These are phyloP conservation scores for Stropharia rugosoannulata DNA, from an alignment of 768 basidiomycete species.

Conservation along the genomic window DNA sequence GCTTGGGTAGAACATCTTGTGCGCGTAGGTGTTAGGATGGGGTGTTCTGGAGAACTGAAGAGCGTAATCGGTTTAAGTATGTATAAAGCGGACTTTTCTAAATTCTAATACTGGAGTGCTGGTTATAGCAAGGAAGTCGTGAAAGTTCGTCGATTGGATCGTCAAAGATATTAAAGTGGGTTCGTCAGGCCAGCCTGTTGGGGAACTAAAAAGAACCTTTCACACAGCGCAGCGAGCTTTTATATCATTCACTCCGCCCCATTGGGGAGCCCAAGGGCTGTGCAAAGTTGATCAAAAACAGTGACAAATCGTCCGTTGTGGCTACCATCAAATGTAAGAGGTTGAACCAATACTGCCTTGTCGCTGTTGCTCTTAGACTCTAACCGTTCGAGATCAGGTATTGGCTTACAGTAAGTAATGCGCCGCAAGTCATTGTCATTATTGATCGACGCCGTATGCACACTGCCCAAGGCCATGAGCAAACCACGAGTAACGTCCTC, in stretches of 20 bases:
- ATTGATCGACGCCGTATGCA: no score
- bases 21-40: background rate
- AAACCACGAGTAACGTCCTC: no score
- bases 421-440: no score
- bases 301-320: background rate
- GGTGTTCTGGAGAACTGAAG: constrained; percentile 4
- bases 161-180: constrained; percentile 17
- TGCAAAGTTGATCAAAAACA: background rate
- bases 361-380: background rate
- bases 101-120: constrained; percentile 5
- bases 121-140: constrained; percentile 4
- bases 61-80: constrained; percentile 8
- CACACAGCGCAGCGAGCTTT: background rate
- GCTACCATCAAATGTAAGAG: background rate
- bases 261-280: background rate
- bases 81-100: constrained; percentile 6
- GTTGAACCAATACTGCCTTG: background rate
- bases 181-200: constrained; percentile 30
- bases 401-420: no score
- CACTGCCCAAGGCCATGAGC: no score
- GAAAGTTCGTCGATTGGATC: constrained; percentile 17
- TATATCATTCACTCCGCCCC: background rate
- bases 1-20: constrained; percentile 26
- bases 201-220: constrained; percentile 9
- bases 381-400: no score